Conservation (phyloP, 1,284 basidiomycete species). For the Trametes hirsuta region DNA sequence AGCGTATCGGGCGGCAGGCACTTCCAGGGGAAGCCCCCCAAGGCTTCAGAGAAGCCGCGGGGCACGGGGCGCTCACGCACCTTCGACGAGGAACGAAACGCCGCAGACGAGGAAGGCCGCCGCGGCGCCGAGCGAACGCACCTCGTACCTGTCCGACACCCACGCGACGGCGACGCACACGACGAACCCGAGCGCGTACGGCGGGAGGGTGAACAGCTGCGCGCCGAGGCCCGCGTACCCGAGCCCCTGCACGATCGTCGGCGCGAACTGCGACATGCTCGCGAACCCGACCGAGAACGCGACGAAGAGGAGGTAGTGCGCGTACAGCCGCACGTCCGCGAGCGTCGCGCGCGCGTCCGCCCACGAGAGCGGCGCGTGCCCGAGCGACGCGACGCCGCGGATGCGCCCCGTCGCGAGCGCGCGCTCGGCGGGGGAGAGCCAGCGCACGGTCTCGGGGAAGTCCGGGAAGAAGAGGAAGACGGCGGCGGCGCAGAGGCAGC, state of each 20-base stretch:
- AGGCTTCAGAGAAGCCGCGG: background rate
- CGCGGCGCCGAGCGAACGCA: slow-evolving; percentile 19
- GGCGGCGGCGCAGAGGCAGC: slow-evolving; percentile 41
- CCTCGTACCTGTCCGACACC: slow-evolving; percentile 24
- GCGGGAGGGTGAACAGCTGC: slow-evolving; percentile 61
- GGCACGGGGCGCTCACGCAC: background rate
- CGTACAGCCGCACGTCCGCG: slow-evolving; percentile 37
- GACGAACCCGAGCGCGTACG: slow-evolving; percentile 45
- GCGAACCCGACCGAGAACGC: slow-evolving; percentile 39
- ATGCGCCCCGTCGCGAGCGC: slow-evolving; percentile 35
- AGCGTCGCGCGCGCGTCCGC: slow-evolving; percentile 33
- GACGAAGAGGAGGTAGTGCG: slow-evolving; percentile 37
- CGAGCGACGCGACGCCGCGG: slow-evolving; percentile 32
- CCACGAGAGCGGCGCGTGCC: slow-evolving; percentile 34
- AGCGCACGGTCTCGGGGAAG: slow-evolving; percentile 47
- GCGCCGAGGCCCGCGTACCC: slow-evolving; percentile 50
- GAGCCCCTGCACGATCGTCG: slow-evolving; percentile 43
- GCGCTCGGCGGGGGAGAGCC: slow-evolving; percentile 40
- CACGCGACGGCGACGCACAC: slow-evolving; percentile 33
- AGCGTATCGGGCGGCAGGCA: background rate
- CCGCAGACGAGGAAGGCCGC: slow-evolving; percentile 18
- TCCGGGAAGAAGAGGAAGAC: slow-evolving; percentile 46
- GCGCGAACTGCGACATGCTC: slow-evolving; percentile 41
- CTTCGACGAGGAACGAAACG: slow-evolving; percentile 23
- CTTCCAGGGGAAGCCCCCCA: too few species aligned